These are phyloP conservation scores for Petrea volubilis DNA, from an alignment of 257 asterid species.

Conservation along the genomic window DNA sequence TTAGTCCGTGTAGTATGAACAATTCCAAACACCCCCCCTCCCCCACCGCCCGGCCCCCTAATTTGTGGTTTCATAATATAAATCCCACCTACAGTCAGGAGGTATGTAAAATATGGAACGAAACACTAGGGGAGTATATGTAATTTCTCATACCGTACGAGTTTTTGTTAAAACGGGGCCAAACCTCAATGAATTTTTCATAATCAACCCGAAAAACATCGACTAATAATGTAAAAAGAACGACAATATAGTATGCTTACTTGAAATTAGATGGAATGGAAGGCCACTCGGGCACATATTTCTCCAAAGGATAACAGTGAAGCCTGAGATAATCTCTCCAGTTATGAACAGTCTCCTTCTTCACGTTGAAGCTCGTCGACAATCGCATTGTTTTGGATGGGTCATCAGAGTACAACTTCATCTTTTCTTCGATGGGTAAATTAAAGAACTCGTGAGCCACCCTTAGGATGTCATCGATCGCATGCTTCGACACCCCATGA, in stretches of 20 bases:
- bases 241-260: neutral
- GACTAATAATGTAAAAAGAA: too few relatives aligned
- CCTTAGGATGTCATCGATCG: slow-evolving; percentile 20
- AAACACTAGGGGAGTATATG: too few relatives aligned
- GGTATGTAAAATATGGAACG: too few relatives aligned
- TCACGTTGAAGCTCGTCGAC: slow-evolving; percentile 42
- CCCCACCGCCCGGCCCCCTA: too few relatives aligned
- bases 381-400: slow-evolving; percentile 36
- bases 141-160: too few relatives aligned
- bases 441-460: slow-evolving; percentile 36
- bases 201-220: too few relatives aligned
- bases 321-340: slow-evolving; percentile 47
- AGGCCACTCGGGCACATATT: slow-evolving; percentile 43
- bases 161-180: too few relatives aligned
- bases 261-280: slow-evolving; percentile 35
- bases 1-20: too few relatives aligned
- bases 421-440: slow-evolving; percentile 37
- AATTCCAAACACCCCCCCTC: too few relatives aligned
- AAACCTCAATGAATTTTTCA: too few relatives aligned
- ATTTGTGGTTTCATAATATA: too few relatives aligned
- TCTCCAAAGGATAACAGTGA: slow-evolving; percentile 41
- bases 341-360: slow-evolving; percentile 37
- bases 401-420: slow-evolving; percentile 44
- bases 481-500: slow-evolving; percentile 33
- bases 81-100: too few relatives aligned